A percentile compares a stretch with the other conserved stretches of the same genome.
These are phyloP conservation scores for Epichloe brachyelytri DNA, from an alignment of 2,329 filamentous ascomycete species.

Conservation along the genomic window DNA sequence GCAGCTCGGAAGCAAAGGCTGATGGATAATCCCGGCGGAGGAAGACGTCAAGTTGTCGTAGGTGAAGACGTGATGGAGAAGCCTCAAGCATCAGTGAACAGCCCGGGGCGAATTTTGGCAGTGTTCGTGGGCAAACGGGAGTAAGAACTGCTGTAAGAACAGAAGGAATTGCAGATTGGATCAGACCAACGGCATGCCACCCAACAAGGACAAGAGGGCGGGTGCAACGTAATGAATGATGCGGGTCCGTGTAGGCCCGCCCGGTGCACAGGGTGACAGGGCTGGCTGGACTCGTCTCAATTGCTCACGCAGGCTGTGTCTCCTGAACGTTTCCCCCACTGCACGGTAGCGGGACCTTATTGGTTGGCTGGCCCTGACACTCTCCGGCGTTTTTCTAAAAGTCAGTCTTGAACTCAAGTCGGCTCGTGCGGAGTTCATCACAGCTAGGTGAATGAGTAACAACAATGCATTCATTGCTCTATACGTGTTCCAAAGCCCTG, in stretches of 20 bases:
- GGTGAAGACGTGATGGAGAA: slow-evolving; percentile 1
- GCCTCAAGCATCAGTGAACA: slow-evolving; percentile 4
- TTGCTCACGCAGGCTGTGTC: too few relatives aligned
- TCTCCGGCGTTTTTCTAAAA: too few relatives aligned
- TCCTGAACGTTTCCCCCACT: too few relatives aligned
- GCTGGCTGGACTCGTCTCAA: too few relatives aligned
- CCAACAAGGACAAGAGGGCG: not conserved
- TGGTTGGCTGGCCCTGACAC: too few relatives aligned
- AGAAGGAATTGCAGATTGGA: not conserved
- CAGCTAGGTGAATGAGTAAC: too few relatives aligned
- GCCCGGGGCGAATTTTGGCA: slow-evolving; percentile 1
- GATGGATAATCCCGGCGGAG: slow-evolving; percentile 3
- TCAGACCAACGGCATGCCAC: not conserved
- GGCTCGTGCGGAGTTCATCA: too few relatives aligned
- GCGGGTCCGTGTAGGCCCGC: not conserved
- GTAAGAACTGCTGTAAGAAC: not conserved
- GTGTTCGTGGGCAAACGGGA: not conserved
- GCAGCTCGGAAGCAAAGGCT: slow-evolving; percentile 36
- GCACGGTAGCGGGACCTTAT: too few relatives aligned
- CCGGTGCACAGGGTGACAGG: not conserved
- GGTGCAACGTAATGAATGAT: not conserved
- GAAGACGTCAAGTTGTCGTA: slow-evolving; percentile 1
- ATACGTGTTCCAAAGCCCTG: too few relatives aligned
- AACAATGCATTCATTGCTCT: too few relatives aligned
- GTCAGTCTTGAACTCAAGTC: too few relatives aligned